These are phyloP conservation scores for Cyberlindnera amylophila DNA, from an alignment of 805 yeast genomes.

Conservation along the genomic window DNA sequence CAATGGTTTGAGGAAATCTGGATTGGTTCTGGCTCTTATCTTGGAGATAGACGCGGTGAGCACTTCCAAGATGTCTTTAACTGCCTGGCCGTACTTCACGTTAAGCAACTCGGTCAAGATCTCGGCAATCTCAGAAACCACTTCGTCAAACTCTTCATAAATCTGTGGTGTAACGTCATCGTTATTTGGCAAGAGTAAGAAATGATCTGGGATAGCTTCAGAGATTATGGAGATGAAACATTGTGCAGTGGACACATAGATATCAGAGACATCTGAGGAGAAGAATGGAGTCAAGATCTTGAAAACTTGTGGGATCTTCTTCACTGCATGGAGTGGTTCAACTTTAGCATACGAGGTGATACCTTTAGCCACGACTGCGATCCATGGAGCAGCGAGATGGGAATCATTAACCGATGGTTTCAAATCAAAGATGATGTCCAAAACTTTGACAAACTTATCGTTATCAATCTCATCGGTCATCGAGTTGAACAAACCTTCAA, in stretches of 20 bases:
- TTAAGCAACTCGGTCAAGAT: slow-evolving; percentile 57
- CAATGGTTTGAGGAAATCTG: slow-evolving; percentile 64
- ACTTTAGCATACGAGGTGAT: slow-evolving; percentile 50
- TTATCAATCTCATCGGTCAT: slow-evolving; percentile 57
- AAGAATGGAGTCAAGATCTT: slow-evolving; percentile 60
- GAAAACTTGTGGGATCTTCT: slow-evolving; percentile 54
- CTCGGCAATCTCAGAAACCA: slow-evolving; percentile 47
- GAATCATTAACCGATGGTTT: slow-evolving; percentile 80
- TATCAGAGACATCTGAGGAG: slow-evolving; percentile 57
- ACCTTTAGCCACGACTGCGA: slow-evolving; percentile 89
- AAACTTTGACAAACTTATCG: slow-evolving; percentile 58
- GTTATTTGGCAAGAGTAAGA: slow-evolving; percentile 47
- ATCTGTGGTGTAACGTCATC: slow-evolving; percentile 40
- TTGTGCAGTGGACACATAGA: slow-evolving; percentile 76
- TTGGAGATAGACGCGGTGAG: slow-evolving; percentile 58
- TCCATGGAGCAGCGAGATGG: slow-evolving; percentile 90
- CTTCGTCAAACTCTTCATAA: slow-evolving; percentile 53
- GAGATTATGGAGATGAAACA: slow-evolving; percentile 77
- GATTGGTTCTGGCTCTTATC: slow-evolving; percentile 62
- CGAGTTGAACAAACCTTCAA: slow-evolving; percentile 72
- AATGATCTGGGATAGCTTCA: slow-evolving; percentile 59
- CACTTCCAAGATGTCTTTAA: slow-evolving; percentile 69
- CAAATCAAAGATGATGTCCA: slow-evolving; percentile 70
- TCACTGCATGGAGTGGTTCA: slow-evolving; percentile 49
- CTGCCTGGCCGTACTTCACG: slow-evolving; percentile 72